phyloP scores from a whole-genome alignment of 805 yeast genomes.

The Wickerhamiella allomyrinae region DNA sequence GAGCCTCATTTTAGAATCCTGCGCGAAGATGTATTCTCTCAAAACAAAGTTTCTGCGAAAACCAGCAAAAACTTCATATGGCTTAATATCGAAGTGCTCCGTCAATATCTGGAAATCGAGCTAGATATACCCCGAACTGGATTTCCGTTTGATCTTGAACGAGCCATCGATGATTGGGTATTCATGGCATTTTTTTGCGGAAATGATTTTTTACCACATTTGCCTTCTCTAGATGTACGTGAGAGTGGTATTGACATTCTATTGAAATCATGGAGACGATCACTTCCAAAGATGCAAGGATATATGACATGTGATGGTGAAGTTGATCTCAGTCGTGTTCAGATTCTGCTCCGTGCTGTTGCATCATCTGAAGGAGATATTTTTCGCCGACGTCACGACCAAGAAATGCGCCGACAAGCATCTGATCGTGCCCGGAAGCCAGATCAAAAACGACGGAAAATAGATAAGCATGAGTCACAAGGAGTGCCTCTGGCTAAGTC shows the following conservation, averaged over 20 bases:
- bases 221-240: conserved; percentile 87
- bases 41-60: conserved; percentile 33
- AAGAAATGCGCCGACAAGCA: conserved; percentile 56
- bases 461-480: conserved; percentile 4
- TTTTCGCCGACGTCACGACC: conserved; percentile 52
- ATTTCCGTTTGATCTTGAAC: conserved; percentile 71
- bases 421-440: conserved; percentile 43
- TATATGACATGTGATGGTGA: conserved; percentile 86
- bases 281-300: conserved; percentile 50
- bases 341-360: conserved; percentile 46
- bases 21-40: conserved; percentile 93
- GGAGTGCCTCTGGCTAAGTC: conserved; percentile 29
- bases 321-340: conserved; percentile 63
- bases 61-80: conserved; percentile 77
- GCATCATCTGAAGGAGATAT: conserved; percentile 67
- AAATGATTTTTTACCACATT: conserved; percentile 93
- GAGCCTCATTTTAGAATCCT: conserved; percentile 91
- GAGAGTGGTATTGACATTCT: conserved; percentile 82
- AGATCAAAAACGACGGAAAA: conserved; percentile 27
- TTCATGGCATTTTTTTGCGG: conserved; percentile 98
- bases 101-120: conserved; percentile 82
- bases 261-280: conserved; percentile 68
- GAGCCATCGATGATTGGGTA: conserved; percentile 98
- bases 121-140: conserved; percentile 53
- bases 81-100: conserved; percentile 74